Conservation (phyloP, 1,284 basidiomycete genomes). For the Pyrrhoderma noxium region DNA sequence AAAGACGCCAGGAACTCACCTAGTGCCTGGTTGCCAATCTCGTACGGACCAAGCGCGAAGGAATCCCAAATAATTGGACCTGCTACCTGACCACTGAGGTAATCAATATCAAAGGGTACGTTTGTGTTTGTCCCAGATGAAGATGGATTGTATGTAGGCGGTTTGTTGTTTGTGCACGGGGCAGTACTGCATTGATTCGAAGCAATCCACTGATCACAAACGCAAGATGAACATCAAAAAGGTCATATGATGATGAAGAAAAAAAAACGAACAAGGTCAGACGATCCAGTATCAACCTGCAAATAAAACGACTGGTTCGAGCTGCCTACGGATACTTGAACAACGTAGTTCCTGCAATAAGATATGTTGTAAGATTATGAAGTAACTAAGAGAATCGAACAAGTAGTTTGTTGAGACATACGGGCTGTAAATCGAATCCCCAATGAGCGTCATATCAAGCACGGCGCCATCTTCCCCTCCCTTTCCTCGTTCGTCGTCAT, state of each 20-base stretch:
- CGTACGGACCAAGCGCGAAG: conserved; percentile 51
- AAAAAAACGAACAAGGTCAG: conserved; percentile 50
- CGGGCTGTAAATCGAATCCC: conserved; percentile 44
- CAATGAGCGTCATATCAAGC: conserved; percentile 44
- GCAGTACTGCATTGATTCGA: conserved; percentile 46
- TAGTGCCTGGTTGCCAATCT: conserved; percentile 52
- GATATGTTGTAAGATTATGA: not conserved
- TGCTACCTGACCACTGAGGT: conserved; percentile 47
- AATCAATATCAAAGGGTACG: conserved; percentile 40
- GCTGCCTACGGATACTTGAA: conserved; percentile 46
- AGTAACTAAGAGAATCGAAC: not conserved
- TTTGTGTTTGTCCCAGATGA: conserved; percentile 33
- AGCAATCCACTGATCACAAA: conserved; percentile 52
- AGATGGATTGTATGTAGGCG: conserved; percentile 45
- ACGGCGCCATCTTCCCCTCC: conserved; percentile 42
- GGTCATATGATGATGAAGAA: not conserved
- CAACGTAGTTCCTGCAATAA: conserved; percentile 47
- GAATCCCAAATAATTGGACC: conserved; percentile 64
- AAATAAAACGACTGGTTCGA: conserved; percentile 44
- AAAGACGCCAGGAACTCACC: conserved; percentile 29
- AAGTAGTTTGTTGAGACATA: conserved; percentile 27
- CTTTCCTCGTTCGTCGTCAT: conserved; percentile 31
- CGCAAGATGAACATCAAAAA: not conserved
- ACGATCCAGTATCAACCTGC: conserved; percentile 70
- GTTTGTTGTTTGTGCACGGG: conserved; percentile 37